phyloP scores from a whole-genome alignment of 345 rosid genomes.

The Jatropha curcas region DNA sequence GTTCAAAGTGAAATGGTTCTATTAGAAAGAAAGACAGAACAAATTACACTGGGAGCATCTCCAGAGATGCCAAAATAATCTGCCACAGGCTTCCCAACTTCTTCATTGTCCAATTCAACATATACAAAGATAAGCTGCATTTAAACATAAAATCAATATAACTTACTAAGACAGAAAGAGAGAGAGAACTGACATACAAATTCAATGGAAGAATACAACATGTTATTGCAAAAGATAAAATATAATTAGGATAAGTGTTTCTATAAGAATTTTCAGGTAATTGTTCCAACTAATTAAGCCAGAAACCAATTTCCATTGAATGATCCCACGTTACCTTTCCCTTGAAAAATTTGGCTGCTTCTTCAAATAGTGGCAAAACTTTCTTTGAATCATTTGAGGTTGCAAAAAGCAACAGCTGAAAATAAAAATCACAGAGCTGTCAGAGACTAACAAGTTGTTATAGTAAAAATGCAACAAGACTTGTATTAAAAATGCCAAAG shows the following conservation, averaged over 20 bases:
- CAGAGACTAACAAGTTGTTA: background rate
- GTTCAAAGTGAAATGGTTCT: background rate
- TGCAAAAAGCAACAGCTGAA: conserved; percentile 78
- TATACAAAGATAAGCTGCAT: conserved; percentile 83
- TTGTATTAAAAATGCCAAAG: background rate
- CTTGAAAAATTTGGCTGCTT: conserved; percentile 82
- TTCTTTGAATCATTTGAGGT: conserved; percentile 66
- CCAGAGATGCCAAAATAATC: conserved; percentile 86
- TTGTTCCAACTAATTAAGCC: background rate
- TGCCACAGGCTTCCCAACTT: conserved; percentile 85
- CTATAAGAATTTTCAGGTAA: background rate
- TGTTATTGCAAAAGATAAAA: background rate
- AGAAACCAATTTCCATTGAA: background rate
- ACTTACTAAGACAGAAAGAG: background rate
- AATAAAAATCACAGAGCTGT: conserved; percentile 13
- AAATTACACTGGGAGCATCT: conserved; percentile 58
- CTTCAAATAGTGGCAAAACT: conserved; percentile 61
- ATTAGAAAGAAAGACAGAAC: background rate
- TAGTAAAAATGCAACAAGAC: background rate
- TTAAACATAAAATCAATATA: conserved; percentile 1
- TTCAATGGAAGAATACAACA: background rate
- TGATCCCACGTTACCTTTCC: conserved; percentile 67
- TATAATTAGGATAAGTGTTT: background rate
- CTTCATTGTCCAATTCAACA: conserved; percentile 92
- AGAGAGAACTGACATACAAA: background rate